Percentiles rank a stretch among this genome's conserved stretches.
These are phyloP conservation scores for Sphaerulina populicola DNA, from an alignment of 2,329 filamentous ascomycete species.

Conservation along the genomic window DNA sequence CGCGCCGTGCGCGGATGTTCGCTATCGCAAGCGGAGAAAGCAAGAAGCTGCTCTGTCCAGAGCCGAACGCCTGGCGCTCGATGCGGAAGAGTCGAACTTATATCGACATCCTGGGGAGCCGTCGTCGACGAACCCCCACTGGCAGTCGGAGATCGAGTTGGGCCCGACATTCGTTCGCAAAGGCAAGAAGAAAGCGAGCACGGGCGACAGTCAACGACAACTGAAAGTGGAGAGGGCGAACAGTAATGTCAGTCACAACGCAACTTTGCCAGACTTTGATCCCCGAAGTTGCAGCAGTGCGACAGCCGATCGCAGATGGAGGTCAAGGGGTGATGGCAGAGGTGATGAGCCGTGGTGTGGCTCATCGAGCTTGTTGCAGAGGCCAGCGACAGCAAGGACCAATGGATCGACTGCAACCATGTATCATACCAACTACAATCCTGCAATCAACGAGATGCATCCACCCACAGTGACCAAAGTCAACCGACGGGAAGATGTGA, in stretches of 20 bases:
- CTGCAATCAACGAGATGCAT: conserved; percentile 63
- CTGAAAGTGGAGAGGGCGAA: conserved; percentile 36
- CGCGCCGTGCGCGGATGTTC: conserved; percentile 65
- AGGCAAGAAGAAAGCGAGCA: conserved; percentile 40
- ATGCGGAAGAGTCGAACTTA: conserved; percentile 53
- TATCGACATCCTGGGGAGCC: conserved; percentile 69
- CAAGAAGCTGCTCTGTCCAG: conserved; percentile 49
- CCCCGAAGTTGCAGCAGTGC: conserved; percentile 25
- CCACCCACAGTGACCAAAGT: conserved; percentile 41
- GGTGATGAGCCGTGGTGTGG: conserved; percentile 87
- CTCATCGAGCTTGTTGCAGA: conserved; percentile 30
- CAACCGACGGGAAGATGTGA: conserved; percentile 50
- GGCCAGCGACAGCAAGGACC: conserved; percentile 30
- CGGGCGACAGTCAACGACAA: conserved; percentile 14
- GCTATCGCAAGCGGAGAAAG: conserved; percentile 61
- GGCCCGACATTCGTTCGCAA: conserved; percentile 53
- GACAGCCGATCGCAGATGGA: conserved; percentile 52
- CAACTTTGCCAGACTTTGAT: conserved; percentile 22
- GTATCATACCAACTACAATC: conserved; percentile 29
- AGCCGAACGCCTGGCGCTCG: conserved; percentile 51
- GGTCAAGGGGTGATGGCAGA: conserved; percentile 69
- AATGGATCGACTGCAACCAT: conserved; percentile 24
- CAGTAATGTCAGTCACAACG: conserved; percentile 37
- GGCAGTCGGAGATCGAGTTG: conserved; percentile 76
- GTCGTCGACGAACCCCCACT: conserved; percentile 80